Evolutionary conservation across 495 filamentous ascomycete genomes (phyloP), one percentile per base, ranked within the genome.

Genomic region (Aspergillus funiculosus): DNA sequence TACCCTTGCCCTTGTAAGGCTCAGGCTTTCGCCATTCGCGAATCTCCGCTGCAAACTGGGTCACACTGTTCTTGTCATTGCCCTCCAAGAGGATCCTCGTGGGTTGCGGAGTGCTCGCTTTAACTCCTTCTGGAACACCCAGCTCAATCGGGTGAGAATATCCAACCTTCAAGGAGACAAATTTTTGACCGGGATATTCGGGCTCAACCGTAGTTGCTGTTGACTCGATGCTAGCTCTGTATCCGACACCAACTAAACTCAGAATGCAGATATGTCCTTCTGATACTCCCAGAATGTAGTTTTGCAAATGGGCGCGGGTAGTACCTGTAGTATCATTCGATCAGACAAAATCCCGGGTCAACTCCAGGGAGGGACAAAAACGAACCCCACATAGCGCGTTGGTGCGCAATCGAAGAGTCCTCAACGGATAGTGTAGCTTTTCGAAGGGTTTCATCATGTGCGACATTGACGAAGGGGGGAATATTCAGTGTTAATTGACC

Each of bases 1-100:
- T 96, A 59, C 92, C 92, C 80, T 98, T 96, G 42, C 92, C 92
- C 81, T 98, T 98, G 69, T 97, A 98, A 39, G 94, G 92, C 67
- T 98, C 92, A 28, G 92, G 92, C 49, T 72, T 75, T 64, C 94
- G 81, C 92, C 92, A 98, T 58, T 69, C 77, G 46, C 87, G 71
- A 48, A 98, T 91, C 59, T 80, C 74, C 2, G 94, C 91, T 17
- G 92, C 94, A 62, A 96, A 95, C 51, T 85, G 77, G 70, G 86
- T 91, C 50, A 98, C 81, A 31, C 82, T 73, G 53, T 89, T 78
- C 70, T 86, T 90, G 62, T 97, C 80, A 11, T 79, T 70, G 18
- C 92, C 86, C 71, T 98, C 89, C 36, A 98, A 69, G 46, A 98
- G 65, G 42, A 98, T 90, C 46, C 91, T 77, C 9, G 92, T 98